phyloP scores from a whole-genome alignment of 139 green algal genomes.

The Astrephomene gubernaculifera region DNA sequence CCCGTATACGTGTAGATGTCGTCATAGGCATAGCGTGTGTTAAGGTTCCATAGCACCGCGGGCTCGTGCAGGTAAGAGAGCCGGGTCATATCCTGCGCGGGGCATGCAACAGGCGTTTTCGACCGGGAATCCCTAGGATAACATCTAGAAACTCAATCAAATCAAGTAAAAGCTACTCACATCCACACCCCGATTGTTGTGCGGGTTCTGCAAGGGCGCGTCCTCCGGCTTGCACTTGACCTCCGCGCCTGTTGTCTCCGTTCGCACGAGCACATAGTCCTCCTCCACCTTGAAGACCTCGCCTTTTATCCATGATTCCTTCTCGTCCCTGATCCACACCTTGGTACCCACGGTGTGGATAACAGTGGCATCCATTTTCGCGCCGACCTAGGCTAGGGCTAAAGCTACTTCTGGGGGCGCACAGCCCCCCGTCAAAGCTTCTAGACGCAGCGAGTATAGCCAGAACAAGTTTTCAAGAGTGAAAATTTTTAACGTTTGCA shows the following conservation, averaged over 20 bases:
- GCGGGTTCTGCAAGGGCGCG: constrained; percentile 86
- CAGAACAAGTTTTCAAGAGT: too few species aligned
- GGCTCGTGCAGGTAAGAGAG: constrained; percentile 98
- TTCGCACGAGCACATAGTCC: constrained; percentile 60
- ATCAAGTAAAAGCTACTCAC: constrained; percentile 59
- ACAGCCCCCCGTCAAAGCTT: not conserved
- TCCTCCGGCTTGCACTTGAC: constrained; percentile 70
- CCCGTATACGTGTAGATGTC: constrained; percentile 97
- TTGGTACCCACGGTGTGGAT: constrained; percentile 79
- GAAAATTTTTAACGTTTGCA: too few species aligned
- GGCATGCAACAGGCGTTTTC: constrained; percentile 28
- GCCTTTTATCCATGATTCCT: constrained; percentile 82
- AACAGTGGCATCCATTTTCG: constrained; percentile 29
- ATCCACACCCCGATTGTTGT: constrained; percentile 75
- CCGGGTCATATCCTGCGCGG: constrained; percentile 96
- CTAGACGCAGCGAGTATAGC: not conserved
- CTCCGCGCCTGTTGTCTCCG: constrained; percentile 61
- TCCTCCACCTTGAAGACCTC: constrained; percentile 76
- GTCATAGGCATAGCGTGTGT: constrained; percentile 84
- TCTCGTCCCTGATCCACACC: constrained; percentile 81
- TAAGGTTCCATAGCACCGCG: constrained; percentile 93
- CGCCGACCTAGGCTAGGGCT: not conserved
- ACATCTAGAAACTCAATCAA: not conserved
- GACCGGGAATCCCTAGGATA: not conserved
- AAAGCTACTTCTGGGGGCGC: not conserved